Percentiles rank a stretch among this genome's conserved stretches.
Evolutionary conservation across 306 rosid species (phyloP).

Genomic region (Corylus avellana): DNA sequence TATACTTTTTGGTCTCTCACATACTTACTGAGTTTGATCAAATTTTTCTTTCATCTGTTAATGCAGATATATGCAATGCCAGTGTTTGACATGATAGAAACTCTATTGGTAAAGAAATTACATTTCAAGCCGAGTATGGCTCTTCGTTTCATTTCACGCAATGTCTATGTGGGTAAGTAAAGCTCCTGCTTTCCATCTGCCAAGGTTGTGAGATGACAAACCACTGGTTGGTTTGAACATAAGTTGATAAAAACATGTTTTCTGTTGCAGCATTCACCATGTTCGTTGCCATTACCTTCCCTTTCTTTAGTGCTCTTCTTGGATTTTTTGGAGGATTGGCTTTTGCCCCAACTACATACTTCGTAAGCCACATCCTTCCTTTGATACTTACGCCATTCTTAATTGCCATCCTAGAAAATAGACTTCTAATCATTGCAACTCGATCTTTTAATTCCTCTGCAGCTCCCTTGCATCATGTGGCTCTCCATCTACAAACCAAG

Average conservation of each 20-base stretch:
- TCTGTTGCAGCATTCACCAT: slow-evolving; percentile 63
- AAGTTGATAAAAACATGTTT: not conserved
- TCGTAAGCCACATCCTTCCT: slow-evolving; percentile 45
- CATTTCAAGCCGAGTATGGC: slow-evolving; percentile 44
- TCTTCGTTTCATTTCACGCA: slow-evolving; percentile 73
- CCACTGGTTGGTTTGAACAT: not conserved
- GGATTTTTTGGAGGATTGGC: slow-evolving; percentile 88
- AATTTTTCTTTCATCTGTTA: not conserved
- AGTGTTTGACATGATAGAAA: slow-evolving; percentile 92
- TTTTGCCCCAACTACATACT: slow-evolving; percentile 87
- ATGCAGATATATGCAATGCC: slow-evolving; percentile 87
- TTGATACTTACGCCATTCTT: not conserved
- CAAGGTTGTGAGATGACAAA: slow-evolving; percentile 1
- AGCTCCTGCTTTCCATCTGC: not conserved
- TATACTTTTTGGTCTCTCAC: not conserved
- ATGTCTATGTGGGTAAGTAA: slow-evolving; percentile 66
- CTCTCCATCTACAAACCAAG: slow-evolving; percentile 74
- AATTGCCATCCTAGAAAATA: not conserved
- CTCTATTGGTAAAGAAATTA: slow-evolving; percentile 69
- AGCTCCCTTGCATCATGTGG: slow-evolving; percentile 95
- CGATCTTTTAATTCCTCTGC: slow-evolving; percentile 17
- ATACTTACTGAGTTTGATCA: not conserved
- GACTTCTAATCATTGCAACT: not conserved
- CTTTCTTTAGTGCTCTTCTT: slow-evolving; percentile 74
- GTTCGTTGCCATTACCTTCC: slow-evolving; percentile 73